Evolutionary conservation across 1,139 yeast genomes (phyloP).

Genomic region (Magnusiomyces sp.): DNA sequence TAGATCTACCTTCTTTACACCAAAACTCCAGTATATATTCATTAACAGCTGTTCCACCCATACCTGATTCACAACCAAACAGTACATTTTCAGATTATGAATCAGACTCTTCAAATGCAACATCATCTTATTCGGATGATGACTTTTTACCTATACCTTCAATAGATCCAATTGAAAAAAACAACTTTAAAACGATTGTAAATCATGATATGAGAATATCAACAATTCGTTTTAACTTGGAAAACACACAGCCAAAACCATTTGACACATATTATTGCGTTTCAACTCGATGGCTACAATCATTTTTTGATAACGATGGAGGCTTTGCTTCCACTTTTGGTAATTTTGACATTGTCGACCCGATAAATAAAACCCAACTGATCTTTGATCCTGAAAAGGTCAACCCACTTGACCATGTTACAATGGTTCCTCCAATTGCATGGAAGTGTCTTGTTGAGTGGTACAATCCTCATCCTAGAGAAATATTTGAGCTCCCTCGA

Average conservation of each 20-base stretch:
- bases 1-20: not conserved
- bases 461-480: slow-evolving; percentile 2
- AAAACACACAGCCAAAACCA: too few relatives aligned
- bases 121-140: not conserved
- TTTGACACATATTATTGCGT: too few relatives aligned
- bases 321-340: slow-evolving; percentile 5
- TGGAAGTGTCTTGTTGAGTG: slow-evolving; percentile 11
- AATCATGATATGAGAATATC: too few relatives aligned
- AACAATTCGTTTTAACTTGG: too few relatives aligned
- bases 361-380: not conserved
- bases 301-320: not conserved
- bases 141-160: not conserved
- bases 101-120: too few relatives aligned
- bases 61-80: not conserved
- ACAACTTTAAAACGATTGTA: too few relatives aligned
- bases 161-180: too few relatives aligned
- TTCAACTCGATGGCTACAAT: slow-evolving; percentile 1
- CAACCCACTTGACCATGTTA: slow-evolving; percentile 1
- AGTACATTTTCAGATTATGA: too few relatives aligned
- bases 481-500: slow-evolving; percentile 9
- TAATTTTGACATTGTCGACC: slow-evolving; percentile 10
- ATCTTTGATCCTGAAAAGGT: not conserved
- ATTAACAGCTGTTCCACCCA: not conserved
- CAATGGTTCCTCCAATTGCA: slow-evolving; percentile 3
- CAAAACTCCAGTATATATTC: not conserved